Base-by-base conservation (phyloP, 257 asterid genomes). In the Solanum chmielewskii region DNA sequence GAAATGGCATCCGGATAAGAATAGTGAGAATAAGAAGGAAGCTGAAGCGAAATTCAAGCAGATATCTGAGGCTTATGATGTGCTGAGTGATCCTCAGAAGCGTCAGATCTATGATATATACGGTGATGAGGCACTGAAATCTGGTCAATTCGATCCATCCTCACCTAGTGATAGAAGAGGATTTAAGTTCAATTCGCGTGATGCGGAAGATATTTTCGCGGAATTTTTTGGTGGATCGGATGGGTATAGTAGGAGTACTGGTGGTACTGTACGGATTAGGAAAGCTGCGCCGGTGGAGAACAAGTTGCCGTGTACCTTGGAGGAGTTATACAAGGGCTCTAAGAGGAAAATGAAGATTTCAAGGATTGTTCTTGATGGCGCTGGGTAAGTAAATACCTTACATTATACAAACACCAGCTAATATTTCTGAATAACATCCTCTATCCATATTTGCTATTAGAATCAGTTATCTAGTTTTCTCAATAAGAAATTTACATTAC, bases 1-100 rank as follows among this genome's bases (percentile, higher is more conserved):
- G 99, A 95, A 93, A 73, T 96, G 98, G 98, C 99, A 97, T 87
- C 99, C 99, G 73, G 99, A 97, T 69, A 97, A 96, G 95, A 95
- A 97, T 88, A 91, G 92, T 13, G 93, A 91, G 49, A 94, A 93
- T 92, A 91, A 93, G 13, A 87, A 91, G 86, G 95, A 91, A 86
- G 98, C 99, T 2, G 98, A 97, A 95, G 99, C 97, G 5, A 97
- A 95, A 83, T 96, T 96, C 92, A 97, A 97, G 95, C 94, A 93
- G 92, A 97, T 97, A n/a, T 94, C 96, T 11, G 99, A 96, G 91
- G 99, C 99, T 3, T 97, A 97, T 73, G 99, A 97, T 66, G 99
- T 96, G 88, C 73, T 97, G 47, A 95, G 99, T 87, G 97, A 96
- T 87, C 91, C 92, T 2, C 92, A 93, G 90, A 97, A 93, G 93